phyloP scores from a whole-genome alignment of 768 basidiomycete species.

The Leucocoprinus sp. region DNA sequence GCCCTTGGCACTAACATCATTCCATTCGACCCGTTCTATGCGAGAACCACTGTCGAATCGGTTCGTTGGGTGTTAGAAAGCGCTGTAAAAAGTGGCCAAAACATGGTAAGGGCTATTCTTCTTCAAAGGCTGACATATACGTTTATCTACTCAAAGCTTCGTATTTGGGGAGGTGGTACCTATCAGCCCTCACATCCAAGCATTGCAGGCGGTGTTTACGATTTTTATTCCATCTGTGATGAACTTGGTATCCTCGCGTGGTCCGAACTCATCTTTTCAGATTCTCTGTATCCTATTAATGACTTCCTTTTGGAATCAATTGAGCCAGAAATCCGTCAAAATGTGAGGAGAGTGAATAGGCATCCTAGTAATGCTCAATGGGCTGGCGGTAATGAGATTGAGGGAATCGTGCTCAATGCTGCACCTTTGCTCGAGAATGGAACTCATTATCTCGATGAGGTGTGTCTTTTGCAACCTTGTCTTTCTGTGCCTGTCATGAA shows the following conservation, averaged over 20 bases:
- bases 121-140: neutral
- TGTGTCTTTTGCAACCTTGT: constrained; percentile 14
- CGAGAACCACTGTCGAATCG: constrained; percentile 38
- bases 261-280: constrained; percentile 57
- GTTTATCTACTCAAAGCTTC: constrained; percentile 27
- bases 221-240: constrained; percentile 51
- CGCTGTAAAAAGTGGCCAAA: constrained; percentile 45
- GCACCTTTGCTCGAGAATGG: constrained; percentile 31
- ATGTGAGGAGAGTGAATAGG: constrained; percentile 44
- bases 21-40: constrained; percentile 54
- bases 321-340: constrained; percentile 49
- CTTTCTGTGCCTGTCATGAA: neutral
- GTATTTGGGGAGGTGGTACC: constrained; percentile 53
- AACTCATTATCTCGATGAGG: constrained; percentile 42
- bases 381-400: constrained; percentile 57
- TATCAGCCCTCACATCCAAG: constrained; percentile 37
- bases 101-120: constrained; percentile 37
- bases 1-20: constrained; percentile 50
- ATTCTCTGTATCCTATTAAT: constrained; percentile 47
- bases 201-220: constrained; percentile 38
- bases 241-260: constrained; percentile 53
- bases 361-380: constrained; percentile 53
- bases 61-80: constrained; percentile 51
- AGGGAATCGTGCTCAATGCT: constrained; percentile 38
- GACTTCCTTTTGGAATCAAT: constrained; percentile 41